phyloP scores from a whole-genome alignment of 1,139 yeast genomes.

The Zygosaccharomyces sapae region DNA sequence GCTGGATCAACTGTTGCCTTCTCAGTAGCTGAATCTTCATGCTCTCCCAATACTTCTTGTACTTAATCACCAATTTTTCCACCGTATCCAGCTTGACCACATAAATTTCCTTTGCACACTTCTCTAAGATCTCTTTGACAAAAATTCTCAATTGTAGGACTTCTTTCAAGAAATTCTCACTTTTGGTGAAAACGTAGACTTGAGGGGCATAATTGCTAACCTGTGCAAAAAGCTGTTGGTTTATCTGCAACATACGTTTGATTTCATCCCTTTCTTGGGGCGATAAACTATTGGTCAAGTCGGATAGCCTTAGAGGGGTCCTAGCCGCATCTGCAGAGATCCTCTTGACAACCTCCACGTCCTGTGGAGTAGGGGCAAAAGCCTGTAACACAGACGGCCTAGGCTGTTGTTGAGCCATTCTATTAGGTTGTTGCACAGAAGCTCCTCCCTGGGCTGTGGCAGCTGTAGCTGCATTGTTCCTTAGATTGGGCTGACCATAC shows the following conservation, averaged over 20 bases:
- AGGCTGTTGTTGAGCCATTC: slow-evolving; percentile 16
- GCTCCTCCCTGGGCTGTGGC: slow-evolving; percentile 6
- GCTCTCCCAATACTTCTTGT: slow-evolving; percentile 68
- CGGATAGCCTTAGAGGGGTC: slow-evolving; percentile 62
- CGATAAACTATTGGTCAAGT: slow-evolving; percentile 56
- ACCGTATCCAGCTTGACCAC: slow-evolving; percentile 66
- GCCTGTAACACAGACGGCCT: slow-evolving; percentile 20
- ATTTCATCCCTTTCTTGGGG: slow-evolving; percentile 63
- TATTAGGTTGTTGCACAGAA: slow-evolving; percentile 9
- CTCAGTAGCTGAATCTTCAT: slow-evolving; percentile 53
- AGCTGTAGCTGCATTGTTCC: slow-evolving; percentile 4
- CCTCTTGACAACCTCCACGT: slow-evolving; percentile 52
- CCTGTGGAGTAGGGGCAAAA: slow-evolving; percentile 44
- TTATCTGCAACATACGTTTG: slow-evolving; percentile 51
- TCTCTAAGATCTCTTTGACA: slow-evolving; percentile 70
- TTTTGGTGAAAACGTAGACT: slow-evolving; percentile 68
- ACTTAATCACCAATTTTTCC: slow-evolving; percentile 65
- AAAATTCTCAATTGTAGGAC: slow-evolving; percentile 74
- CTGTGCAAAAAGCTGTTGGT: slow-evolving; percentile 56
- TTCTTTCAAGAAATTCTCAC: slow-evolving; percentile 68
- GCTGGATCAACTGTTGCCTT: slow-evolving; percentile 39
- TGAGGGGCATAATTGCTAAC: slow-evolving; percentile 76
- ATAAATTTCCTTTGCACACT: slow-evolving; percentile 56
- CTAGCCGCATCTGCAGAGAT: slow-evolving; percentile 66
- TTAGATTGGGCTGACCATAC: slow-evolving; percentile 6